A percentile compares a stretch with the other conserved stretches of the same genome.
Conservation (phyloP, 805 yeast species). For the Candida montana region DNA sequence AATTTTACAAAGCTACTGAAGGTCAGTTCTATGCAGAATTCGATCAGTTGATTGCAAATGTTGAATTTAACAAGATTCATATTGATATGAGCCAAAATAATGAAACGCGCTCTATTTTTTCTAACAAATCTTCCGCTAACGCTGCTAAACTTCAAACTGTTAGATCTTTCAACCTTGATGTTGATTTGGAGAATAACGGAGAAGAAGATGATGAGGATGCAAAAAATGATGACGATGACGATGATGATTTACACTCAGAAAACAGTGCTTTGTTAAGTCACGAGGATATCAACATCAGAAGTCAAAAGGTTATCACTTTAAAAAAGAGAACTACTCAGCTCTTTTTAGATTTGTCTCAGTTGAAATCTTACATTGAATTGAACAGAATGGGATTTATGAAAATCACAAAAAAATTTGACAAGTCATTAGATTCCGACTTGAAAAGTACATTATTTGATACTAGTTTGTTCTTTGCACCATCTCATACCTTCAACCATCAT, state of each 20-base stretch:
- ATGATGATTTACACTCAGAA: slow-evolving; percentile 34
- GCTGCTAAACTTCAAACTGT: slow-evolving; percentile 18
- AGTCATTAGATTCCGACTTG: slow-evolving; percentile 54
- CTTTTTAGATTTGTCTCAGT: slow-evolving; percentile 72
- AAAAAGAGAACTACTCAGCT: slow-evolving; percentile 57
- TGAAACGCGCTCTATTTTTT: slow-evolving; percentile 20
- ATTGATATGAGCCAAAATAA: slow-evolving; percentile 20
- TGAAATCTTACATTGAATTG: slow-evolving; percentile 77
- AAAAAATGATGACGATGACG: slow-evolving; percentile 31
- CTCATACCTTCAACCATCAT: slow-evolving; percentile 49
- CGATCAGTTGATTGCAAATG: slow-evolving; percentile 42
- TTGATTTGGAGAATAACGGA: slow-evolving; percentile 17
- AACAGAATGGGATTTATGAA: slow-evolving; percentile 84
- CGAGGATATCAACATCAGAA: slow-evolving; percentile 42
- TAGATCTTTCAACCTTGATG: slow-evolving; percentile 18
- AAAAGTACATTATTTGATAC: slow-evolving; percentile 44
- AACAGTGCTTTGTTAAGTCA: slow-evolving; percentile 47
- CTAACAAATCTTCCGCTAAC: slow-evolving; percentile 20
- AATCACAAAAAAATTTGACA: slow-evolving; percentile 87
- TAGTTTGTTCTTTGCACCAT: slow-evolving; percentile 37
- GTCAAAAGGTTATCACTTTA: slow-evolving; percentile 56
- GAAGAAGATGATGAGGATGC: slow-evolving; percentile 27
- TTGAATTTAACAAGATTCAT: slow-evolving; percentile 33
- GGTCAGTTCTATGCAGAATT: slow-evolving; percentile 39
- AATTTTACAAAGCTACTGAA: slow-evolving; percentile 45